phyloP scores from a whole-genome alignment of 1,284 basidiomycete genomes.

The Cronartium ribicola region DNA sequence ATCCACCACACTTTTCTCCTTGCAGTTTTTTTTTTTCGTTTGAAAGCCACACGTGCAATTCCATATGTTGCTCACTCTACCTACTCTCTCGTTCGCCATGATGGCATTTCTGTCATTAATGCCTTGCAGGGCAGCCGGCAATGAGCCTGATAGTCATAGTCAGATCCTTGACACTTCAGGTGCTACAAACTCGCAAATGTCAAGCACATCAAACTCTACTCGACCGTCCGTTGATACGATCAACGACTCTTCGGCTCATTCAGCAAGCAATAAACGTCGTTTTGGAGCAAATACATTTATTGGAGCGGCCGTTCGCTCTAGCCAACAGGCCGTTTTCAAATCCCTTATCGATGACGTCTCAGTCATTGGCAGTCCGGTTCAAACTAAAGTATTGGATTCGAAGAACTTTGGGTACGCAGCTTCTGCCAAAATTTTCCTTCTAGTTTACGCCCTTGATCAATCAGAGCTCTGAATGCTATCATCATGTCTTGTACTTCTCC shows the following conservation, averaged over 20 bases:
- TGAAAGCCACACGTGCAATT: not conserved
- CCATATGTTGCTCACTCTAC: not conserved
- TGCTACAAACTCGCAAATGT: not conserved
- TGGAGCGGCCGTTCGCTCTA: not conserved
- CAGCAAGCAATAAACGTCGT: not conserved
- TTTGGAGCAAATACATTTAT: not conserved
- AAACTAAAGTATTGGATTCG: conserved; percentile 1
- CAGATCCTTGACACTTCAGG: not conserved
- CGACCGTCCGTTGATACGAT: not conserved
- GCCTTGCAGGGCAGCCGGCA: not conserved
- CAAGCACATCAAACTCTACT: not conserved
- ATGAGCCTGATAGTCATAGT: not conserved
- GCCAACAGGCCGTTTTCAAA: not conserved
- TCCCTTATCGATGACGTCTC: not conserved
- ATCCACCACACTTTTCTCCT: too few species aligned
- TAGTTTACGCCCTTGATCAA: not conserved
- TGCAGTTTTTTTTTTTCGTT: too few species aligned
- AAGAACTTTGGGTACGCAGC: not conserved
- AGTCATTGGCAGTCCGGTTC: not conserved
- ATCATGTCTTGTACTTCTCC: too few species aligned
- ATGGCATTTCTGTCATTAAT: not conserved
- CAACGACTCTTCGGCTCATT: not conserved
- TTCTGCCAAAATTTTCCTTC: not conserved
- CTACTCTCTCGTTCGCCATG: not conserved
- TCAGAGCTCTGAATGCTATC: not conserved